Percentiles rank a stretch among this genome's conserved stretches.
Evolutionary conservation across 2,329 filamentous ascomycete species (phyloP).

Genomic region (Aspergillus sergii): DNA sequence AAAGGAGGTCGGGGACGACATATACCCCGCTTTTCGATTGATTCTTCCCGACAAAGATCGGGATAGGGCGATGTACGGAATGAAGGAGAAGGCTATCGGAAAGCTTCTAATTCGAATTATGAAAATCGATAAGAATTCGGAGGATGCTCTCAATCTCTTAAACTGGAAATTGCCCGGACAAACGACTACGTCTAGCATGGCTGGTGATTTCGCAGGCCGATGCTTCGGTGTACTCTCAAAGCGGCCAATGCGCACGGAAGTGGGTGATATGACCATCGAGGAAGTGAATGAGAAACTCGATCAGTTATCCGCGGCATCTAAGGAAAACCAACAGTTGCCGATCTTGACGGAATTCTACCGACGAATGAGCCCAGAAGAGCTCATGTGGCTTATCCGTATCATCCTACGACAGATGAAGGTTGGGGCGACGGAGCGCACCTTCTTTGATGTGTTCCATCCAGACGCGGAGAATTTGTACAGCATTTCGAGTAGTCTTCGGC

Average conservation of each 20-base stretch:
- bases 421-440: conserved; percentile 81
- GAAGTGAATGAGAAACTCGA: conserved; percentile 90
- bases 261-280: conserved; percentile 79
- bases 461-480: conserved; percentile 80
- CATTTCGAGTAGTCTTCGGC: conserved; percentile 83
- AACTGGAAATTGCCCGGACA: conserved; percentile 91
- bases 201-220: conserved; percentile 88
- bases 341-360: conserved; percentile 85
- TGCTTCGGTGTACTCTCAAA: conserved; percentile 87
- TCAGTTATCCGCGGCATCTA: conserved; percentile 70
- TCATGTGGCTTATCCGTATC: conserved; percentile 94
- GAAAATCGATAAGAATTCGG: conserved; percentile 87
- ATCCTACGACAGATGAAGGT: conserved; percentile 79
- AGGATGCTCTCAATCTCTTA: conserved; percentile 80
- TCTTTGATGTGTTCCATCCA: conserved; percentile 80
- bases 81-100: conserved; percentile 90
- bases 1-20: conserved; percentile 83
- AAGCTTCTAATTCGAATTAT: conserved; percentile 90
- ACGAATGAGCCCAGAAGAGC: conserved; percentile 88
- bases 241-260: conserved; percentile 71
- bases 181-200: conserved; percentile 63
- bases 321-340: conserved; percentile 80
- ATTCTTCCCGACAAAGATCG: conserved; percentile 93
- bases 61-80: conserved; percentile 86
- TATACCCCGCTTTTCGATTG: conserved; percentile 88